A percentile compares a stretch with the other conserved stretches of the same genome.
Evolutionary conservation across 345 rosid genomes (phyloP).

Genomic region (Eucalyptus urophylla): DNA sequence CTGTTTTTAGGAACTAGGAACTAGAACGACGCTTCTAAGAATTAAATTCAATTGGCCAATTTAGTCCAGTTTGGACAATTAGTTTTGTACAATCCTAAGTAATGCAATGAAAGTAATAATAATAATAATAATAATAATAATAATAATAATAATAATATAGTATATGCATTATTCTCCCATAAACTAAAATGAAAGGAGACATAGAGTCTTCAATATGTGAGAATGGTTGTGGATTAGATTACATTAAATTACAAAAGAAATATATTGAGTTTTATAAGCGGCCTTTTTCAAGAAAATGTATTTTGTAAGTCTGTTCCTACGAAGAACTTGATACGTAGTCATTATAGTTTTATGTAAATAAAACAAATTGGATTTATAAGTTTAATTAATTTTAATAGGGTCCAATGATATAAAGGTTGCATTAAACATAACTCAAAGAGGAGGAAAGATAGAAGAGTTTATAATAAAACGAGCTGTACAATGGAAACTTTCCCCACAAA

Average conservation of each 20-base stretch:
- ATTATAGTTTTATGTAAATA: too few relatives aligned
- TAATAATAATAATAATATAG: not conserved
- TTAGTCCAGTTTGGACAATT: accelerated
- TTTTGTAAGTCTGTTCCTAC: not conserved
- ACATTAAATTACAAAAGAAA: too few relatives aligned
- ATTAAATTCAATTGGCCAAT: accelerated
- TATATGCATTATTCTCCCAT: not conserved
- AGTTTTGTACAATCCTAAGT: accelerated
- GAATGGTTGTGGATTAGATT: not conserved
- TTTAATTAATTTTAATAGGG: not conserved
- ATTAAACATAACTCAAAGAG: too few relatives aligned
- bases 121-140: too few relatives aligned
- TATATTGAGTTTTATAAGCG: not conserved
- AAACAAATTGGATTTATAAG: too few relatives aligned
- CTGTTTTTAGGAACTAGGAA: accelerated
- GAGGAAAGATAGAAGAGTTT: not conserved
- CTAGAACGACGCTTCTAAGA: accelerated
- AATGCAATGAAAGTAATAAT: too few relatives aligned
- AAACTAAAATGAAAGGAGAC: not conserved
- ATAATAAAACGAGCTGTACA: too few relatives aligned
- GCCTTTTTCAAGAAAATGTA: not conserved
- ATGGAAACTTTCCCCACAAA: not conserved
- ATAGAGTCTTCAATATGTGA: not conserved
- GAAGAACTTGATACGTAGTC: too few relatives aligned
- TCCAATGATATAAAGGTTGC: not conserved